These are phyloP conservation scores for Colletotrichum agaves DNA, from an alignment of 2,329 filamentous ascomycete species.

Conservation along the genomic window DNA sequence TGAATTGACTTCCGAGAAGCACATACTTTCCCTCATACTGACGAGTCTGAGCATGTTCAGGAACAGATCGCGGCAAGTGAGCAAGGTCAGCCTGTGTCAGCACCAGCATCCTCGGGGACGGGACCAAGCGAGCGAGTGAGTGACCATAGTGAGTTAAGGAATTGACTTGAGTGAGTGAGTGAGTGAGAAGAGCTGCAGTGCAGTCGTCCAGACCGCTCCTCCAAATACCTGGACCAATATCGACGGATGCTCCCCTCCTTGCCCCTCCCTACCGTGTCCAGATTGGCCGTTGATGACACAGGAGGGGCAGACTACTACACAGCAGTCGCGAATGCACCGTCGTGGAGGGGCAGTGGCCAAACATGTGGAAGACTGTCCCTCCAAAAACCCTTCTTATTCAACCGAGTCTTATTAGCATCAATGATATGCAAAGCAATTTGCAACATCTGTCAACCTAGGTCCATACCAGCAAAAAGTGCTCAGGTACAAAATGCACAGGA, in stretches of 20 bases:
- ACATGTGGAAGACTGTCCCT: not conserved
- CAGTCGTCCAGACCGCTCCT: slow-evolving; percentile 34
- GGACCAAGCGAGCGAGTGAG: not conserved
- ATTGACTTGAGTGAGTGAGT: no score
- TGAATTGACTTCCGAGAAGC: slow-evolving; percentile 2
- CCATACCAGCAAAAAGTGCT: not conserved
- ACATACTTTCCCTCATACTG: not conserved
- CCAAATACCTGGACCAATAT: slow-evolving; percentile 8
- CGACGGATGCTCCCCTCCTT: not conserved
- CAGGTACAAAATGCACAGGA: not conserved
- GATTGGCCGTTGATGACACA: slow-evolving; percentile 21
- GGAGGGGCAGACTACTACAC: slow-evolving; percentile 21
- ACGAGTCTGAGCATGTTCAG: not conserved
- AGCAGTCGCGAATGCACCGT: not conserved
- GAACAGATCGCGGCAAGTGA: not conserved
- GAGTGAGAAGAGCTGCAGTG: not conserved
- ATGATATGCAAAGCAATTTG: not conserved
- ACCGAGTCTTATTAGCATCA: not conserved
- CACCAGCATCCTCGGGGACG: not conserved
- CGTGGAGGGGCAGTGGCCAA: slow-evolving; percentile 4
- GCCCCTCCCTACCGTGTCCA: slow-evolving; percentile 3
- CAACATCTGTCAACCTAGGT: not conserved
- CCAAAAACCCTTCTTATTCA: not conserved
- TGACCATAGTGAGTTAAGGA: not conserved
- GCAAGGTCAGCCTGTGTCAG: not conserved